phyloP scores from a whole-genome alignment of 495 filamentous ascomycete species.

The Xylaria bambusicola region DNA sequence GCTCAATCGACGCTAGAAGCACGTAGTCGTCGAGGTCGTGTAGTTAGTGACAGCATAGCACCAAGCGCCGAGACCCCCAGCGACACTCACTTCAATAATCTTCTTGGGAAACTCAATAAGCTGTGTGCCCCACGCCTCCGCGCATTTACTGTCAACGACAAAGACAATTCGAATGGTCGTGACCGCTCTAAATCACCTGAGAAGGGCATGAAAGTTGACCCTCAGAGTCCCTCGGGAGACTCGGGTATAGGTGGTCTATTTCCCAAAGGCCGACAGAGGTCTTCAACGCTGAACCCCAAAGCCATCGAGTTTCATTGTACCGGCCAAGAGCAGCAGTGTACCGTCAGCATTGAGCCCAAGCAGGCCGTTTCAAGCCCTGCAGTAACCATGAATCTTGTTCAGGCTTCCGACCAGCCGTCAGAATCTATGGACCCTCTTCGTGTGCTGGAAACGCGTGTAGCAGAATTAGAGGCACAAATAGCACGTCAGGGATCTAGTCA shows the following conservation, averaged over 20 bases:
- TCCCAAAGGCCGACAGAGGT: not conserved
- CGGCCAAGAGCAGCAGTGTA: not conserved
- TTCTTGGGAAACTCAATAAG: slow-evolving; percentile 25
- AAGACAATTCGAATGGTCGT: not conserved
- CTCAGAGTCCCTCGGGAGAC: slow-evolving; percentile 16
- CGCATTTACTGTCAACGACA: slow-evolving; percentile 4
- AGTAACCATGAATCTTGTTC: not conserved
- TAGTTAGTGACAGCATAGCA: not conserved
- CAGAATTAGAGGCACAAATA: slow-evolving; percentile 17
- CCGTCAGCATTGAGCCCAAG: not conserved
- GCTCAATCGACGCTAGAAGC: slow-evolving; percentile 4
- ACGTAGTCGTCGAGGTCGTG: not conserved
- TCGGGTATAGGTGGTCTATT: slow-evolving; percentile 19
- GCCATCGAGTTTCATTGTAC: slow-evolving; percentile 25
- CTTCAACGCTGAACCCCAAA: slow-evolving; percentile 23
- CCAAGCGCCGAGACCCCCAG: not conserved
- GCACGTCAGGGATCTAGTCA: slow-evolving; percentile 4
- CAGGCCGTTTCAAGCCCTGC: not conserved
- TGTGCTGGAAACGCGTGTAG: slow-evolving; percentile 13
- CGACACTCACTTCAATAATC: slow-evolving; percentile 16
- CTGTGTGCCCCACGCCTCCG: slow-evolving; percentile 15
- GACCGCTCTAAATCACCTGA: not conserved
- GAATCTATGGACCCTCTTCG: slow-evolving; percentile 4
- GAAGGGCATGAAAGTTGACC: not conserved
- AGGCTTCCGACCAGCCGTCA: not conserved